Percentiles rank a stretch among this genome's conserved stretches.
phyloP scores from a whole-genome alignment of 2,329 filamentous ascomycete species.

The Phaeosphaeriaceae sp. region DNA sequence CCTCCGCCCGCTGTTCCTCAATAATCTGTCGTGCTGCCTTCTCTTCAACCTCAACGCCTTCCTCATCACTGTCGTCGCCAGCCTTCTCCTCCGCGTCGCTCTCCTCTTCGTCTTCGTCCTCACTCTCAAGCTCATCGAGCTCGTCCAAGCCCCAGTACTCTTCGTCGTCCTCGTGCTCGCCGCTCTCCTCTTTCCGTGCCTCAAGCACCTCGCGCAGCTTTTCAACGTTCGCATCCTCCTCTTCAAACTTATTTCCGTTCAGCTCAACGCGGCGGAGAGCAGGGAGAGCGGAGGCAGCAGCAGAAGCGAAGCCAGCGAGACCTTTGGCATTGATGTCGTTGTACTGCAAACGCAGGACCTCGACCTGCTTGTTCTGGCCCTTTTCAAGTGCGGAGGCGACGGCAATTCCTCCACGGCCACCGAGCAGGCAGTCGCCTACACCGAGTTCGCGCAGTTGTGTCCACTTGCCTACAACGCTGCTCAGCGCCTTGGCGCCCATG shows the following conservation, averaged over 20 bases:
- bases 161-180: slow-evolving; percentile 60
- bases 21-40: slow-evolving; percentile 63
- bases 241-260: slow-evolving; percentile 93
- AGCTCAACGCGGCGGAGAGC: slow-evolving; percentile 85
- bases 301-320: slow-evolving; percentile 74
- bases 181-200: slow-evolving; percentile 72
- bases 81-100: slow-evolving; percentile 68
- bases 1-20: slow-evolving; percentile 75
- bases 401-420: slow-evolving; percentile 76
- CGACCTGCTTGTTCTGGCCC: slow-evolving; percentile 79
- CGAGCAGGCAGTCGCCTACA: slow-evolving; percentile 86
- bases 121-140: slow-evolving; percentile 80
- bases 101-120: slow-evolving; percentile 80
- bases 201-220: slow-evolving; percentile 73
- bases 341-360: slow-evolving; percentile 85
- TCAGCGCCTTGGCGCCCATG: slow-evolving; percentile 78
- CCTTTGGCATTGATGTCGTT: slow-evolving; percentile 89
- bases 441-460: slow-evolving; percentile 79
- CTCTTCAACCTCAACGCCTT: slow-evolving; percentile 59
- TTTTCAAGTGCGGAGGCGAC: slow-evolving; percentile 76
- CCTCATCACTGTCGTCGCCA: slow-evolving; percentile 73
- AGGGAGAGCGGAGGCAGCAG: slow-evolving; percentile 72
- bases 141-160: slow-evolving; percentile 65
- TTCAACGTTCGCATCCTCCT: slow-evolving; percentile 79
- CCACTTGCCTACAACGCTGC: slow-evolving; percentile 79